These are phyloP conservation scores for Tremellales sp. DNA, from an alignment of 1,284 basidiomycete species.

Conservation along the genomic window DNA sequence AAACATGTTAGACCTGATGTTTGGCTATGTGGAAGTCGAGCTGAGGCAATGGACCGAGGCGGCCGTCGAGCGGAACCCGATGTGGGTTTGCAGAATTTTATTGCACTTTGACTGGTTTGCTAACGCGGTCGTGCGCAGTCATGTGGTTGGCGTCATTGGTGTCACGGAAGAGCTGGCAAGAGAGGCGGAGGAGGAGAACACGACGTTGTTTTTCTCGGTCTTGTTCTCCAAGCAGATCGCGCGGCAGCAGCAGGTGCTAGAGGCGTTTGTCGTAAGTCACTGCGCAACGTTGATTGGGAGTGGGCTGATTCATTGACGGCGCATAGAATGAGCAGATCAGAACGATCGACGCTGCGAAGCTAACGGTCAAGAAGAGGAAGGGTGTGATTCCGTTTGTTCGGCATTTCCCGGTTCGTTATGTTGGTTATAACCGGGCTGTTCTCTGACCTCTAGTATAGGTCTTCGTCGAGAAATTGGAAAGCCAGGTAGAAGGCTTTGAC, in stretches of 20 bases:
- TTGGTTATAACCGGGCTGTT: neutral
- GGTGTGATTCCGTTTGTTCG: conserved; percentile 92
- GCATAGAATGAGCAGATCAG: conserved; percentile 78
- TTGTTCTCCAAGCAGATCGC: conserved; percentile 77
- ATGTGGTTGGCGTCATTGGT: conserved; percentile 78
- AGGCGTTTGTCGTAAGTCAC: conserved; percentile 68
- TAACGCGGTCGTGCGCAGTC: conserved; percentile 53
- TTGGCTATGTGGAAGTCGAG: conserved; percentile 83
- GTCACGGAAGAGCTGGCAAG: conserved; percentile 72
- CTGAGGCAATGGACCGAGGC: conserved; percentile 79
- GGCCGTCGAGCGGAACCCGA: conserved; percentile 67
- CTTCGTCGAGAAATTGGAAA: conserved; percentile 80
- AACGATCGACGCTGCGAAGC: conserved; percentile 82
- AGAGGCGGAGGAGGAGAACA: conserved; percentile 69
- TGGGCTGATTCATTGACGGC: neutral
- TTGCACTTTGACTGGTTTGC: conserved; percentile 1
- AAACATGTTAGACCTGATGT: conserved; percentile 88
- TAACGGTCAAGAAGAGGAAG: conserved; percentile 65
- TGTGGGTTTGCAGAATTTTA: conserved; percentile 57
- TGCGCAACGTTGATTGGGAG: neutral
- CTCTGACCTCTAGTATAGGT: conserved; percentile 33
- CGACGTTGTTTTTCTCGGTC: conserved; percentile 68
- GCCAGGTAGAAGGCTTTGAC: conserved; percentile 74
- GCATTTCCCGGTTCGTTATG: conserved; percentile 68
- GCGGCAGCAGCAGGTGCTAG: conserved; percentile 66